These are phyloP conservation scores for Emmonsia crescens DNA, from an alignment of 2,329 filamentous ascomycete genomes.

Conservation along the genomic window DNA sequence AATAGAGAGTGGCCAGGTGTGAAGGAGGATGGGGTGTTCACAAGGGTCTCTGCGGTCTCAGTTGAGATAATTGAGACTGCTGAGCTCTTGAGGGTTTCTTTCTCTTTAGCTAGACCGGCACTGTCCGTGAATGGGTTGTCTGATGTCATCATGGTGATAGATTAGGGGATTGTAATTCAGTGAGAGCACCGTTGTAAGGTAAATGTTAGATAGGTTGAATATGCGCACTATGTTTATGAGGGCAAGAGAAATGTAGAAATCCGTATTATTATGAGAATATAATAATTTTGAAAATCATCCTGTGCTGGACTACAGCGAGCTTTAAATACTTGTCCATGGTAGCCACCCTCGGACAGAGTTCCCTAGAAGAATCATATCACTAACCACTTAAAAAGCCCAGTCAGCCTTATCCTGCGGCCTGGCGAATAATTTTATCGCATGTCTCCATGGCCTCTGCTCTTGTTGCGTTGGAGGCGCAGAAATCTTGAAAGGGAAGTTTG, in stretches of 20 bases:
- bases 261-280: neutral
- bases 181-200: neutral
- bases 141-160: neutral
- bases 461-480: neutral
- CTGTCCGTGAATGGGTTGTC: neutral
- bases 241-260: neutral
- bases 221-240: neutral
- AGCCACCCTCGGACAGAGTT: neutral
- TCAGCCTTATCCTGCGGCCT: neutral
- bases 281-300: neutral
- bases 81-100: conserved; percentile 9
- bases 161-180: neutral
- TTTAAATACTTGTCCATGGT: neutral
- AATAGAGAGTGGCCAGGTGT: conserved; percentile 12
- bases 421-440: neutral
- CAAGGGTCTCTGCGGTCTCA: conserved; percentile 4
- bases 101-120: conserved; percentile 3
- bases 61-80: conserved; percentile 7
- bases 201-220: neutral
- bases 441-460: neutral
- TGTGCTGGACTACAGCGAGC: neutral
- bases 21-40: neutral
- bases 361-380: neutral
- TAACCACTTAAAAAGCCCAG: neutral
- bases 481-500: neutral